Percentiles rank a stretch among this genome's conserved stretches.
Conservation (phyloP, 1,284 basidiomycete genomes). For the Heterobasidion parviporum region DNA sequence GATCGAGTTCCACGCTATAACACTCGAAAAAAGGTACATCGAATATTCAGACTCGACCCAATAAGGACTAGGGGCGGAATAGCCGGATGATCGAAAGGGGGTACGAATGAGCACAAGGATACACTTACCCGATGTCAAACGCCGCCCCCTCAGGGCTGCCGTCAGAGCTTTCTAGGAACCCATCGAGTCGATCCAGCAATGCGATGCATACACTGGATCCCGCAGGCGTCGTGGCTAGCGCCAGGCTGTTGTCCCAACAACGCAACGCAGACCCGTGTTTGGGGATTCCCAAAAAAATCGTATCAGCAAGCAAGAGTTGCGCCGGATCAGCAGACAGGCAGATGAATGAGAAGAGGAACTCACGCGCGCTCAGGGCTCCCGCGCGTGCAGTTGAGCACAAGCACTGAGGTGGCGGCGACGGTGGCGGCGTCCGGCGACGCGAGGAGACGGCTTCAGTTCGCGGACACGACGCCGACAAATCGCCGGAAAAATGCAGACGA, state of each 20-base stretch:
- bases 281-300: not conserved
- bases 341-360: conserved; percentile 19
- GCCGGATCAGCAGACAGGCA: not conserved
- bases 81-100: not conserved
- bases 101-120: not conserved
- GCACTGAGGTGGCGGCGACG: conserved; percentile 54
- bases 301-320: not conserved
- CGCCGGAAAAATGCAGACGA: too few relatives aligned
- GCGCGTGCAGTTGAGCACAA: conserved; percentile 67
- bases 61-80: not conserved
- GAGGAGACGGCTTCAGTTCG: conserved; percentile 56
- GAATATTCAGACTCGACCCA: not conserved
- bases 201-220: conserved; percentile 55
- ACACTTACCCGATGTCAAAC: conserved; percentile 67
- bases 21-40: too few relatives aligned
- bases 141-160: conserved; percentile 47
- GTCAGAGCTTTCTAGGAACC: conserved; percentile 58
- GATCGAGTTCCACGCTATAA: too few relatives aligned
- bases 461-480: not conserved
- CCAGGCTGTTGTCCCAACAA: not conserved
- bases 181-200: conserved; percentile 60
- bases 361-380: conserved; percentile 48
- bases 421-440: conserved; percentile 58
- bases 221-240: conserved; percentile 28
- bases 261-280: not conserved